These are phyloP conservation scores for Bipolaris oryzae DNA, from an alignment of 2,329 filamentous ascomycete species.

Conservation along the genomic window DNA sequence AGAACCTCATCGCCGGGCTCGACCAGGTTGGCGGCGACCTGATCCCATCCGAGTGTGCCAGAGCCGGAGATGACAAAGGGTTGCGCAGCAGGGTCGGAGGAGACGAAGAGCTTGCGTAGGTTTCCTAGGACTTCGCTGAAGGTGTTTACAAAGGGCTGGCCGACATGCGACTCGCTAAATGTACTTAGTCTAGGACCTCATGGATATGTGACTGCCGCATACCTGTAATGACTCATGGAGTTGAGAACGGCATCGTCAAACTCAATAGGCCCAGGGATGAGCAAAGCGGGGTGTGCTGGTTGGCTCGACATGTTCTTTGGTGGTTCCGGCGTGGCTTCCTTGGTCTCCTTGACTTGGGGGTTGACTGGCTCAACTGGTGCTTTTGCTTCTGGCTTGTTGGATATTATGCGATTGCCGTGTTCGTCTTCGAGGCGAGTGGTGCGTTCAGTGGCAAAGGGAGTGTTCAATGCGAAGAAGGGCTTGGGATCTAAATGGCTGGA, in stretches of 20 bases:
- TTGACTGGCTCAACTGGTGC: constrained; percentile 6
- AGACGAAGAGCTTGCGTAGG: constrained; percentile 94
- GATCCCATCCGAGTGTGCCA: constrained; percentile 94
- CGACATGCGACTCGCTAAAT: constrained; percentile 88
- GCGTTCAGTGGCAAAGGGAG: constrained; percentile 67
- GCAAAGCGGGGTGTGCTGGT: constrained; percentile 71
- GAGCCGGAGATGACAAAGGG: constrained; percentile 94
- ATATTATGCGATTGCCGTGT: constrained; percentile 48
- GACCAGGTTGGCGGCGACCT: constrained; percentile 90
- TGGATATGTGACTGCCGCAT: constrained; percentile 18
- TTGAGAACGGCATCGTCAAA: constrained; percentile 96
- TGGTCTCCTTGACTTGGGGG: constrained; percentile 8
- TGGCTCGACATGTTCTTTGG: constrained; percentile 60
- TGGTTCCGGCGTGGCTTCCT: constrained; percentile 23
- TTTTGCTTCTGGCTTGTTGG: constrained; percentile 11
- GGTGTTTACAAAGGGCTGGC: constrained; percentile 81
- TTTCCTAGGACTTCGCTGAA: constrained; percentile 90
- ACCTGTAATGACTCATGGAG: constrained; percentile 95
- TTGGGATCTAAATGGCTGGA: constrained; percentile 65
- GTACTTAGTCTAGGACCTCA: constrained; percentile 6
- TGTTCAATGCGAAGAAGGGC: constrained; percentile 65
- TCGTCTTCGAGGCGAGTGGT: constrained; percentile 60
- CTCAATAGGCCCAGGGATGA: constrained; percentile 97
- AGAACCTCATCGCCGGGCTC: constrained; percentile 90
- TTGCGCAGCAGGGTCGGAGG: constrained; percentile 78